phyloP scores from a whole-genome alignment of 1,139 yeast genomes.

The Candida neerlandica region DNA sequence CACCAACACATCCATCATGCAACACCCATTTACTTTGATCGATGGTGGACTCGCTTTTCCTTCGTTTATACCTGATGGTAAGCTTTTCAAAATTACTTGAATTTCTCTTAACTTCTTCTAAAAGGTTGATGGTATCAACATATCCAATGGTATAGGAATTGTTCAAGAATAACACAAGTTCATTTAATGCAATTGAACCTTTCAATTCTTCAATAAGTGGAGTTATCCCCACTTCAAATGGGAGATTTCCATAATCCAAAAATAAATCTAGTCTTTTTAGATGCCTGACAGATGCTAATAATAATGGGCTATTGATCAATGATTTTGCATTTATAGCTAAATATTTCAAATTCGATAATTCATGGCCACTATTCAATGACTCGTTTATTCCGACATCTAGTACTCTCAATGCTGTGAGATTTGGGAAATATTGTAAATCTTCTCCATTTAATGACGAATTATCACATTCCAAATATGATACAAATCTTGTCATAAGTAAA shows the following conservation, averaged over 20 bases:
- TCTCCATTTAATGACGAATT: conserved; percentile 20
- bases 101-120: conserved; percentile 14
- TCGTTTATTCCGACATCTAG: conserved; percentile 19
- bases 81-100: conserved; percentile 15
- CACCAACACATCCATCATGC: conserved; percentile 13
- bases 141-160: conserved; percentile 13
- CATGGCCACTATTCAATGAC: background rate
- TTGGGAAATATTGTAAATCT: conserved; percentile 23
- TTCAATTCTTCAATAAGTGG: conserved; percentile 6
- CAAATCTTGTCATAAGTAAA: conserved; percentile 24
- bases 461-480: conserved; percentile 30
- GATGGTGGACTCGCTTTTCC: conserved; percentile 13
- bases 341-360: conserved; percentile 12
- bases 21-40: conserved; percentile 13
- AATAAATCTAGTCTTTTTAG: conserved; percentile 29
- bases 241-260: conserved; percentile 25
- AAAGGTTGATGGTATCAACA: conserved; percentile 19
- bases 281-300: conserved; percentile 10
- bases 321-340: conserved; percentile 26
- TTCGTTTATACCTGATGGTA: conserved; percentile 19
- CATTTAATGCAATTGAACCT: conserved; percentile 4
- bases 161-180: conserved; percentile 13
- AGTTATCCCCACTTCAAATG: conserved; percentile 5
- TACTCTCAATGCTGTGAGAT: conserved; percentile 23
- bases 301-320: conserved; percentile 11